Evolutionary conservation across 352 stramenopile species (phyloP).

Genomic region (Phytophthora idaei): DNA sequence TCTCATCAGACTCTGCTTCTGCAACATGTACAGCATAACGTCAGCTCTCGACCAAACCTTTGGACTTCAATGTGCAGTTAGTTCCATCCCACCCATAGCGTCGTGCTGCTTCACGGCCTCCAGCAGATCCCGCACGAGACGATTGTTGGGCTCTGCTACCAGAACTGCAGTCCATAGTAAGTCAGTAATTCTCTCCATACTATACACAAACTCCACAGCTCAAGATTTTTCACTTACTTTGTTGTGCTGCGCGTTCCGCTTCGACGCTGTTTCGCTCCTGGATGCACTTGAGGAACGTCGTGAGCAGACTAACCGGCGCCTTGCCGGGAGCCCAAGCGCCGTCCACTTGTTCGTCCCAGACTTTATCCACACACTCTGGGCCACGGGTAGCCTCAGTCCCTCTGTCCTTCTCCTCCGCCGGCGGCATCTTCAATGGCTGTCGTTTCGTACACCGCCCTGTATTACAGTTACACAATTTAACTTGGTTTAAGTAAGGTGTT

Average conservation of each 20-base stretch:
- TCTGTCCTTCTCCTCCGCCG: constrained; percentile 19
- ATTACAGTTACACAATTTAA: constrained; percentile 7
- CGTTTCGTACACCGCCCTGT: constrained; percentile 24
- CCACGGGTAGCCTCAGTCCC: constrained; percentile 26
- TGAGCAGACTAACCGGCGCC: constrained; percentile 58
- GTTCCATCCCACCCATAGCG: constrained; percentile 39
- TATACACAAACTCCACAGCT: background rate
- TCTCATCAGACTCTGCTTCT: constrained; percentile 38
- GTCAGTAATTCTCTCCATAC: background rate
- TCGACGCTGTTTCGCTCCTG: constrained; percentile 63
- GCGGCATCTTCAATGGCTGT: constrained; percentile 26
- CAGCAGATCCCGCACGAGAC: constrained; percentile 68
- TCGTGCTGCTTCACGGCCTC: constrained; percentile 65
- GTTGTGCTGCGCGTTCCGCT: constrained; percentile 45
- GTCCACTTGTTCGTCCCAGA: constrained; percentile 69
- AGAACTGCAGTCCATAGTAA: constrained; percentile 45
- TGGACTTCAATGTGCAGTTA: background rate
- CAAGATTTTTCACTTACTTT: constrained; percentile 44
- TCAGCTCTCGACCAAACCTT: background rate
- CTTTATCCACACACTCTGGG: constrained; percentile 55
- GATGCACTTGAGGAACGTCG: constrained; percentile 55
- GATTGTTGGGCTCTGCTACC: constrained; percentile 59
- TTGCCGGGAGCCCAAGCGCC: constrained; percentile 70
- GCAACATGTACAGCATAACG: background rate
- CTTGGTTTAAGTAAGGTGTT: constrained; percentile 2